Conservation (phyloP, 2,329 filamentous ascomycete genomes). For the Penicillium sp. region DNA sequence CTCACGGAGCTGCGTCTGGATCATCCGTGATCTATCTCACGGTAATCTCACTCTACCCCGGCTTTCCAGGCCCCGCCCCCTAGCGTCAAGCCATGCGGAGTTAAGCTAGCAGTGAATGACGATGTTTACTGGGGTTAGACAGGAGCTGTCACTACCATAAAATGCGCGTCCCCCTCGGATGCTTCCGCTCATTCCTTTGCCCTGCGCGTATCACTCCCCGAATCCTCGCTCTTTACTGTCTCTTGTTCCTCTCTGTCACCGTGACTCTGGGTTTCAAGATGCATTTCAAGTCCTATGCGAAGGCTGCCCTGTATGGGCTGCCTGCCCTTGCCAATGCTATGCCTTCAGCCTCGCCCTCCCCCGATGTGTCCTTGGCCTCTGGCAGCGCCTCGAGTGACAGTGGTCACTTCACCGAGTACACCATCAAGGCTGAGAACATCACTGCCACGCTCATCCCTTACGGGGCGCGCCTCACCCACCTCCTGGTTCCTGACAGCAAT, state of each 20-base stretch:
- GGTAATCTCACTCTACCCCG: slow-evolving; percentile 17
- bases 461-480: slow-evolving; percentile 47
- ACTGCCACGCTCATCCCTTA: slow-evolving; percentile 50
- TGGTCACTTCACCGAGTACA: slow-evolving; percentile 43
- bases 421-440: slow-evolving; percentile 48
- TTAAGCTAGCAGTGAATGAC: slow-evolving; percentile 12
- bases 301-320: slow-evolving; percentile 34
- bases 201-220: slow-evolving; percentile 30
- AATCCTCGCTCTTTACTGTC: slow-evolving; percentile 28
- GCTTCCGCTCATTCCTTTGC: slow-evolving; percentile 27
- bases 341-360: slow-evolving; percentile 13
- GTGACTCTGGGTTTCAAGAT: slow-evolving; percentile 33
- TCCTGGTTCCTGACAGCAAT: slow-evolving; percentile 51
- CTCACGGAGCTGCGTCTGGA: slow-evolving; percentile 20
- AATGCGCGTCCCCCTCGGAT: slow-evolving; percentile 26
- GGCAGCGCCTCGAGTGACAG: slow-evolving; percentile 8
- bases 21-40: slow-evolving; percentile 18
- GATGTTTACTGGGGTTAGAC: slow-evolving; percentile 16
- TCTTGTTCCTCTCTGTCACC: slow-evolving; percentile 31
- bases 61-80: slow-evolving; percentile 20
- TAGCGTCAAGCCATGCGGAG: slow-evolving; percentile 26
- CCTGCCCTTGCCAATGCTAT: slow-evolving; percentile 26
- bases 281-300: slow-evolving; percentile 36
- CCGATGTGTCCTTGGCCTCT: background rate
- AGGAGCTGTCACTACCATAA: slow-evolving; percentile 18